Base-by-base conservation (phyloP, 176 grass and related monocot species). In the Avena insularis region DNA sequence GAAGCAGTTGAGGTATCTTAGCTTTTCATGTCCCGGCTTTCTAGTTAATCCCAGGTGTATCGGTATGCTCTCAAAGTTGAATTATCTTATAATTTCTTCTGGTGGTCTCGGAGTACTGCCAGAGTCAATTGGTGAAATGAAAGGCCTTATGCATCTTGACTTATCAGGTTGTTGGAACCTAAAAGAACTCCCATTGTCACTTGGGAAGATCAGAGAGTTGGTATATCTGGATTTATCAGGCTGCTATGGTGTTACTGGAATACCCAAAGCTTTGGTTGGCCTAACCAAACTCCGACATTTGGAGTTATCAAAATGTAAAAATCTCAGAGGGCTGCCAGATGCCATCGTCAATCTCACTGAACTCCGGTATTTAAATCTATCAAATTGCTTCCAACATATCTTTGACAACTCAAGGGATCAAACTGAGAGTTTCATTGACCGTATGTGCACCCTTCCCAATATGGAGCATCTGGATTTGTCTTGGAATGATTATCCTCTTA, bases 21-120 rank as follows among this genome's bases (percentile, higher is more conserved):
- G 53, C 5, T 4, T 1, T 55, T 17, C 14, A 3, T 5, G 14
- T 55, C 0, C 1, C 4, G 0, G 0, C 0, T 15, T 1, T 55
- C 53, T 0, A 55, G 17, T 55, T 16, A 55, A 55, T 55, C 53
- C 15, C 4, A 55, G 15, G 53, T 16, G 3, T 17, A 17, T 55
- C 12, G 4, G 53, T 55, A 6, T 16, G 15, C 53, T 55, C 14
- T 17, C 4, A 0, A 55, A 55, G 15, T 55, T 55, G 4, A 55
- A 55, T 55, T 55, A 55, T 55, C 53, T 57, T 57, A 57, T 0
- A 19, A 57, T 19, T 57, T 17, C 0, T 57, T 57, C 53, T 6
- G 12, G 0, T 17, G 15, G 1, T 57, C 55, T 57, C 14, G 8
- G 0, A 57, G 55, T 20, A 57, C 2, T 57, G 55, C 55, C 55